These are phyloP conservation scores for Parasitella parasitica DNA, from an alignment of 371 early-diverging fungal genomes.

Conservation along the genomic window DNA sequence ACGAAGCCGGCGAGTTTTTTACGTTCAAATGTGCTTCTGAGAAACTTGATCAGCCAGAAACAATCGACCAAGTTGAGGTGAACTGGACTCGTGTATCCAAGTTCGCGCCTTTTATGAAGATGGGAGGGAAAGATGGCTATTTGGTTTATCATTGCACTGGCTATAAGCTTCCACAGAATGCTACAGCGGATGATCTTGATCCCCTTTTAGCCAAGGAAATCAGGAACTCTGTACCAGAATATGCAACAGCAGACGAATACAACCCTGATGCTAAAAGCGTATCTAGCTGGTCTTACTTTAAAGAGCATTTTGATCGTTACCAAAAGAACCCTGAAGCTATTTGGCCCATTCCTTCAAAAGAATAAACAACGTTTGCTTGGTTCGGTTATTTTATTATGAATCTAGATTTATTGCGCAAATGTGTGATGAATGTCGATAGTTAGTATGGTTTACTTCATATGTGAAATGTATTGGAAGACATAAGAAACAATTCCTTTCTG, in stretches of 20 bases:
- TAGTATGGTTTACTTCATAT: slow-evolving; percentile 38
- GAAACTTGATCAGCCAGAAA: slow-evolving; percentile 12
- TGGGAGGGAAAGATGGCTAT: slow-evolving; percentile 31
- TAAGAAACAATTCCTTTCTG: slow-evolving; percentile 75
- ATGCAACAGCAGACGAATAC: slow-evolving; percentile 22
- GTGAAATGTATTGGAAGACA: slow-evolving; percentile 90
- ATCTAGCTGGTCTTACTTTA: slow-evolving; percentile 41
- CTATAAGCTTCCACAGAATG: slow-evolving; percentile 27
- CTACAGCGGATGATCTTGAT: slow-evolving; percentile 24
- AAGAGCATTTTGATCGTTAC: slow-evolving; percentile 33
- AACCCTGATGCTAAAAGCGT: slow-evolving; percentile 23
- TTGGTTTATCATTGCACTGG: slow-evolving; percentile 38
- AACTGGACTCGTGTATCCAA: slow-evolving; percentile 36
- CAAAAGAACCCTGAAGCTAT: slow-evolving; percentile 14
- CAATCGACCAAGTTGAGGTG: slow-evolving; percentile 31
- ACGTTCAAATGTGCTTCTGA: slow-evolving; percentile 29
- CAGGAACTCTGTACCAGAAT: slow-evolving; percentile 9
- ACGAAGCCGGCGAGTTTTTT: slow-evolving; percentile 43
- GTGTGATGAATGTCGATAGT: background rate
- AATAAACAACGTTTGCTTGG: background rate
- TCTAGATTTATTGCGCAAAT: background rate
- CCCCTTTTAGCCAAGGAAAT: slow-evolving; percentile 26
- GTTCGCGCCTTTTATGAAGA: slow-evolving; percentile 43
- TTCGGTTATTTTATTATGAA: background rate
- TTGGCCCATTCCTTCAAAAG: slow-evolving; percentile 22